Conservation (phyloP, 768 basidiomycete genomes). For the Macrolepiota fuliginosa region DNA sequence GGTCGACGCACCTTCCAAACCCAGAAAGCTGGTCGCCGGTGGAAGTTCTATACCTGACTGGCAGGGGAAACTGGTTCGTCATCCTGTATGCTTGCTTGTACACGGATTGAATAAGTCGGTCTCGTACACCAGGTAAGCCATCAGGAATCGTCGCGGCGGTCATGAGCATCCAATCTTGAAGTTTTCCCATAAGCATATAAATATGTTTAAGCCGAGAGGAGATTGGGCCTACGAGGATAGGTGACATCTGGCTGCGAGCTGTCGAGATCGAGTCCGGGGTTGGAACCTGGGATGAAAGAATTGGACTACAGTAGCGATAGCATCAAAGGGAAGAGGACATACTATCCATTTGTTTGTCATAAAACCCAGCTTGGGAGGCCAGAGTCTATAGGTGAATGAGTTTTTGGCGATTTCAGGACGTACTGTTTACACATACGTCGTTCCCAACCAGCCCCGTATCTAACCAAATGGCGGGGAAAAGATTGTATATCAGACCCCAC, state of each 20-base stretch:
- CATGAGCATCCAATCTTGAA: constrained; percentile 47
- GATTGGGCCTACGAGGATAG: constrained; percentile 20
- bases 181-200: too few relatives aligned
- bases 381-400: neutral
- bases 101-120: constrained; percentile 33
- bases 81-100: constrained; percentile 23
- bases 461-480: constrained; percentile 49
- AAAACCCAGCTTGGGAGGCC: constrained; percentile 16
- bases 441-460: constrained; percentile 33
- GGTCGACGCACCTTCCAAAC: constrained; percentile 12
- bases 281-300: neutral
- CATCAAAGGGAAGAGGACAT: neutral
- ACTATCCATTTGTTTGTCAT: constrained; percentile 7
- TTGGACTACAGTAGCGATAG: neutral
- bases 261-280: constrained; percentile 20
- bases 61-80: constrained; percentile 18
- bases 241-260: constrained; percentile 14
- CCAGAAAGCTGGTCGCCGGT: constrained; percentile 17
- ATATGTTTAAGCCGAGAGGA: neutral
- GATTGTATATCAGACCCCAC: constrained; percentile 50
- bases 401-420: neutral
- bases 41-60: constrained; percentile 22
- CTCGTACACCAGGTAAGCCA: constrained; percentile 22
- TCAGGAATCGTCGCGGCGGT: constrained; percentile 42
- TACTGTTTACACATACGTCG: constrained; percentile 7